Percentiles rank a stretch among this genome's conserved stretches.
Conservation (phyloP, 768 basidiomycete species). For the Gelatoporia subvermispora region DNA sequence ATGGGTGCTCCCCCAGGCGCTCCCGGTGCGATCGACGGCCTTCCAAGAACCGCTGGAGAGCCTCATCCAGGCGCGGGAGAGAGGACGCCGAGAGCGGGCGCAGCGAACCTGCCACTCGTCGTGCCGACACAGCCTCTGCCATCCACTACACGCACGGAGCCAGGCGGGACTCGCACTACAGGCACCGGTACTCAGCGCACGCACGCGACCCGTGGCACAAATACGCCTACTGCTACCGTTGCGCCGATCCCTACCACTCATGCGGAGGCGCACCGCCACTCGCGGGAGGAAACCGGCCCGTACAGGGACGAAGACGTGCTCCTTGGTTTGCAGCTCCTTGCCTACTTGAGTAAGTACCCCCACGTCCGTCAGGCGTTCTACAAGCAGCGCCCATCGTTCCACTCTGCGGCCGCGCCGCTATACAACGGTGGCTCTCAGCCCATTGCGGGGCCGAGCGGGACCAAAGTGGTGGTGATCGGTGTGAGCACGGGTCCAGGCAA, state of each 20-base stretch:
- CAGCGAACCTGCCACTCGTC: constrained; percentile 44
- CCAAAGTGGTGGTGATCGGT: constrained; percentile 2
- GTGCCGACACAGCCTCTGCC: constrained; percentile 9
- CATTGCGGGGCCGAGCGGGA: constrained; percentile 22
- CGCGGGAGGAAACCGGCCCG: constrained; percentile 48
- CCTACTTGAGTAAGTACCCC: constrained; percentile 96
- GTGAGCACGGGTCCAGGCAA: constrained; percentile 18
- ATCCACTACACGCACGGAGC: too few relatives aligned
- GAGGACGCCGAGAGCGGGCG: constrained; percentile 55
- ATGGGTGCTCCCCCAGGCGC: constrained; percentile 90
- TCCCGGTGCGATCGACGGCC: constrained; percentile 66
- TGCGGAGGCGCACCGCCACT: constrained; percentile 26
- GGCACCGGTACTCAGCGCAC: constrained; percentile 2
- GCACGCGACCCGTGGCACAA: constrained; percentile 11
- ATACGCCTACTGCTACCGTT: constrained; percentile 9
- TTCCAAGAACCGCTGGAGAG: constrained; percentile 21
- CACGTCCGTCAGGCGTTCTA: constrained; percentile 97
- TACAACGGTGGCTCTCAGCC: constrained; percentile 3
- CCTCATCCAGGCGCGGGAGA: constrained; percentile 17
- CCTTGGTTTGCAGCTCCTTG: constrained; percentile 84
- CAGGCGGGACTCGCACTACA: too few relatives aligned
- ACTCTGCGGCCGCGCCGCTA: constrained; percentile 54
- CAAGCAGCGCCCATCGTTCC: constrained; percentile 77
- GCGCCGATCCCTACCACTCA: constrained; percentile 6
- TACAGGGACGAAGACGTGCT: constrained; percentile 95